Conservation (phyloP, 306 rosid genomes). For the Erythrophleum fordii region DNA sequence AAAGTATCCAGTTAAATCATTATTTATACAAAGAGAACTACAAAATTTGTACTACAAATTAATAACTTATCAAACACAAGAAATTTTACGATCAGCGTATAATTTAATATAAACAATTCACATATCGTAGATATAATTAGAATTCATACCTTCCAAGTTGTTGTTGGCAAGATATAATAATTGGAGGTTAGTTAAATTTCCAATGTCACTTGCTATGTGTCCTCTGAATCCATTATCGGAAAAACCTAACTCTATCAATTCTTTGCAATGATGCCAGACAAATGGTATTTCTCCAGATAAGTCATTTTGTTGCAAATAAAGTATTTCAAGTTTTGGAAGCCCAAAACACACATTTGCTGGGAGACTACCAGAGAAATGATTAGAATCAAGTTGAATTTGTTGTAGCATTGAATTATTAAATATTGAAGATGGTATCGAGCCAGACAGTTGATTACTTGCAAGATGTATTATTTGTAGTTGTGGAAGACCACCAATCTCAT, state of each 20-base stretch:
- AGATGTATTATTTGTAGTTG: neutral
- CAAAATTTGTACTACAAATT: too few species aligned
- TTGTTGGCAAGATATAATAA: conserved; percentile 3
- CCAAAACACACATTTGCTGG: conserved; percentile 24
- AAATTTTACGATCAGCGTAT: too few species aligned
- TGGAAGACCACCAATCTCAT: conserved; percentile 29
- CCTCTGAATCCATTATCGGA: neutral
- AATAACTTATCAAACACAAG: too few species aligned
- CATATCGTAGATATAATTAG: neutral
- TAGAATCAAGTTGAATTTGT: neutral
- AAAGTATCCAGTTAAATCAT: too few species aligned
- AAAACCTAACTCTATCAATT: neutral
- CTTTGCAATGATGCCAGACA: conserved; percentile 29
- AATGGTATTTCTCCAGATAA: conserved; percentile 16
- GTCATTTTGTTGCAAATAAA: neutral
- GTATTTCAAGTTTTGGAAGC: conserved; percentile 22
- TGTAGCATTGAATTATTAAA: conserved; percentile 26
- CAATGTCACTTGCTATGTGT: conserved; percentile 29
- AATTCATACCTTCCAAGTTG: conserved; percentile 32
- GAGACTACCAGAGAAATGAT: conserved; percentile 23
- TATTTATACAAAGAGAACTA: too few species aligned
- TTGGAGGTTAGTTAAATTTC: conserved; percentile 27
- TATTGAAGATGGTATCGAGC: conserved; percentile 28
- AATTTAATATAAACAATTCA: too few species aligned
- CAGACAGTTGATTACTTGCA: conserved; percentile 3